Evolutionary conservation across 345 rosid genomes (phyloP).

Genomic region (Xanthoceras sorbifolium): DNA sequence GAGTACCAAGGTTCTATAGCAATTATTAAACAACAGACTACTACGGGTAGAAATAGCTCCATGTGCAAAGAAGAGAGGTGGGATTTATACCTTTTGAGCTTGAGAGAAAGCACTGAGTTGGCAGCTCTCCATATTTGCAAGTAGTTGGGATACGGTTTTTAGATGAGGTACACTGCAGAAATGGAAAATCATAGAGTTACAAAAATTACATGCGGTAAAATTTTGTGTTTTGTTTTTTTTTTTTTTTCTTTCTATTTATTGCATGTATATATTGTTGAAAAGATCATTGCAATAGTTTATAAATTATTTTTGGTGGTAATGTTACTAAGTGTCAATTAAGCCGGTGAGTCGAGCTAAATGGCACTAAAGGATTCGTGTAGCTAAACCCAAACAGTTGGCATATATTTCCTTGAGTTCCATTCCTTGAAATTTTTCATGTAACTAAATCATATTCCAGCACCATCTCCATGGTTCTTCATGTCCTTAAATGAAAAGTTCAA

Average conservation of each 20-base stretch:
- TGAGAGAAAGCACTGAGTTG: constrained; percentile 55
- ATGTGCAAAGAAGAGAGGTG: not conserved
- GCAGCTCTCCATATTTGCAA: constrained; percentile 61
- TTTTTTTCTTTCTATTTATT: not conserved
- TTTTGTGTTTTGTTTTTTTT: no score
- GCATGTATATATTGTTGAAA: not conserved
- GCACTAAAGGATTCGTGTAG: not conserved
- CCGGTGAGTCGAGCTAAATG: not conserved
- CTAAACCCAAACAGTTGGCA: not conserved
- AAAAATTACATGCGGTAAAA: not conserved
- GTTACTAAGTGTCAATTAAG: not conserved
- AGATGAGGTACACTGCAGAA: constrained; percentile 60
- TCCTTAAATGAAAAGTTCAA: not conserved
- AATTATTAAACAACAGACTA: not conserved
- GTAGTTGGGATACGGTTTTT: constrained; percentile 56
- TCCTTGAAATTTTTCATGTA: not conserved
- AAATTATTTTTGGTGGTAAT: not conserved
- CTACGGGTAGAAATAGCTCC: not conserved
- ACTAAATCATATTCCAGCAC: no score
- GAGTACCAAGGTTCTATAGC: not conserved
- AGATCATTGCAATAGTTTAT: not conserved
- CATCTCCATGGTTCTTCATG: not conserved
- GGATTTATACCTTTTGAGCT: constrained; percentile 23
- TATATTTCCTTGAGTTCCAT: not conserved
- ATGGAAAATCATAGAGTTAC: not conserved